Evolutionary conservation across 176 grass and related monocot genomes (phyloP).

Genomic region (Thalia dealbata): DNA sequence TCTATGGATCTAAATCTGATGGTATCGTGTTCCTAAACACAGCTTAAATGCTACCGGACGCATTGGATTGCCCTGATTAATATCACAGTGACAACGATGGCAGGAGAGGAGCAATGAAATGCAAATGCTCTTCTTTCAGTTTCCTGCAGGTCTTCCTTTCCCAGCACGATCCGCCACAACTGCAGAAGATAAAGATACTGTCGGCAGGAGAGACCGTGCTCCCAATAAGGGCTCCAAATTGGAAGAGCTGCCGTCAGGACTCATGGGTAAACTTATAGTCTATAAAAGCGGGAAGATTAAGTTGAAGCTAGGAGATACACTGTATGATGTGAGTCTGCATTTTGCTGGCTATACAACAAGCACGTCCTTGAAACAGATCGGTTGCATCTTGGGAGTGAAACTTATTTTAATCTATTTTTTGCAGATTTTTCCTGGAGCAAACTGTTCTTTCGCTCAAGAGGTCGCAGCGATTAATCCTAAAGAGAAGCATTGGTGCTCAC

Average conservation of each 20-base stretch:
- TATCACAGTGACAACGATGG: conserved; percentile 13
- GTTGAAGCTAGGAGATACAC: conserved; percentile 65
- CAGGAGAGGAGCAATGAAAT: conserved; percentile 17
- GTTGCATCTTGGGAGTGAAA: background rate
- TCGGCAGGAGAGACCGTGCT: conserved; percentile 1
- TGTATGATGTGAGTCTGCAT: conserved; percentile 58
- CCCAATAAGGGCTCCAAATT: conserved; percentile 37
- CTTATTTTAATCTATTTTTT: no score
- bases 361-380: background rate
- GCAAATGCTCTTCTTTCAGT: conserved; percentile 20
- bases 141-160: conserved; percentile 16
- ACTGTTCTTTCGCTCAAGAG: conserved; percentile 35
- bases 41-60: background rate
- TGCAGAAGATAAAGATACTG: background rate
- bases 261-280: conserved; percentile 68
- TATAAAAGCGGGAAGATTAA: conserved; percentile 79
- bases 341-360: background rate
- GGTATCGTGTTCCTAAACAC: conserved; percentile 16
- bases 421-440: conserved; percentile 52
- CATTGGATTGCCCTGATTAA: background rate
- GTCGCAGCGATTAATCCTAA: conserved; percentile 46
- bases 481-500: conserved; percentile 39
- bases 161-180: background rate
- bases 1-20: conserved; percentile 49
- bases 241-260: conserved; percentile 47